Percentiles rank a stretch among this genome's conserved stretches.
phyloP scores from a whole-genome alignment of 176 grass and related monocot genomes.

The Carex myosuroides region DNA sequence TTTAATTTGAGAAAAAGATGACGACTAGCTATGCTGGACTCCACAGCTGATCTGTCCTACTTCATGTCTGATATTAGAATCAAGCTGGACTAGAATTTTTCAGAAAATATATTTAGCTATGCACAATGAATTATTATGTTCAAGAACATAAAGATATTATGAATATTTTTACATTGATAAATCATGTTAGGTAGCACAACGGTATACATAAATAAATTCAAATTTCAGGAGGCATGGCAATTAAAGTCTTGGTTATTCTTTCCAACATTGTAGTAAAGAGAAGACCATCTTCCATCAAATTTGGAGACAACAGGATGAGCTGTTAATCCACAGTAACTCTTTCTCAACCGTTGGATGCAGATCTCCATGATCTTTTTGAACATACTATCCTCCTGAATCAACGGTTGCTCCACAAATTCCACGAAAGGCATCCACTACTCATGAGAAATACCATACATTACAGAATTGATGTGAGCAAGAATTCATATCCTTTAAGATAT shows the following conservation, averaged over 20 bases:
- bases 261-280: constrained; percentile 71
- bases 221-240: constrained; percentile 39
- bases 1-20: too few relatives aligned
- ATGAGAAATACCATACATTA: not conserved
- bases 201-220: not conserved
- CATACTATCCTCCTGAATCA: constrained; percentile 88
- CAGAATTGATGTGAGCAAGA: not conserved
- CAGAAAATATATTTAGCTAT: not conserved
- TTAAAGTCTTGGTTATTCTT: constrained; percentile 46
- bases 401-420: constrained; percentile 74
- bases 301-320: constrained; percentile 75
- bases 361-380: constrained; percentile 94
- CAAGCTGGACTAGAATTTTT: too few relatives aligned
- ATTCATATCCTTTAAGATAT: not conserved
- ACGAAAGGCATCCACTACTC: constrained; percentile 78
- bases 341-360: constrained; percentile 70
- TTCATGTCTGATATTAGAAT: too few relatives aligned
- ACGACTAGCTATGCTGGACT: too few relatives aligned
- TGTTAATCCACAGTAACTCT: constrained; percentile 76
- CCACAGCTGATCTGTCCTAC: too few relatives aligned
- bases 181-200: not conserved
- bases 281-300: constrained; percentile 75
- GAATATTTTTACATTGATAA: not conserved
- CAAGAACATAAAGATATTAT: not conserved
- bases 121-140: not conserved